Evolutionary conservation across 495 filamentous ascomycete species (phyloP).

Genomic region (Podospora pseudoanserina): DNA sequence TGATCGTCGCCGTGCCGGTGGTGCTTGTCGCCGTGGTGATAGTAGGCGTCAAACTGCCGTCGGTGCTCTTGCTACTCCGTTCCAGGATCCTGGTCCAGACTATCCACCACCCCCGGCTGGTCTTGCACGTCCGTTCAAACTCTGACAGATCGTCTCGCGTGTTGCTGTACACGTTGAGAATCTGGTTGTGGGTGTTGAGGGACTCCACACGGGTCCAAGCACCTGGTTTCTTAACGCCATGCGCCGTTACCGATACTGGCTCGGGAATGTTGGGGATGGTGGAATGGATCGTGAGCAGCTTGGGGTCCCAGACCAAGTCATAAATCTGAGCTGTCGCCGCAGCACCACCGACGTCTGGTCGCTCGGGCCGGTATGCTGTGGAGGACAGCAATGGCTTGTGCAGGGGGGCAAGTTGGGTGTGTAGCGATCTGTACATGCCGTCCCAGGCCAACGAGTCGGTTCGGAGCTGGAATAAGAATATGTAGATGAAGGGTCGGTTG

Average conservation of each 20-base stretch:
- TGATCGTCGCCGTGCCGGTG: not conserved
- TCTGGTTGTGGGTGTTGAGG: constrained; percentile 83
- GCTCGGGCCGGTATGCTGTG: constrained; percentile 52
- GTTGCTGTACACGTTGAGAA: constrained; percentile 68
- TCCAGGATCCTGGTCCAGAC: constrained; percentile 78
- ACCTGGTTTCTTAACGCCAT: constrained; percentile 16
- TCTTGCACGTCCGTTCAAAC: constrained; percentile 86
- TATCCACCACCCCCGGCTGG: constrained; percentile 90
- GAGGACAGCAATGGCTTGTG: constrained; percentile 65
- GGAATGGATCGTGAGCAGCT: constrained; percentile 69
- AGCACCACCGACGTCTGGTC: constrained; percentile 32
- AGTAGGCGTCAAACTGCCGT: not conserved
- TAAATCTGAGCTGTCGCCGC: constrained; percentile 56
- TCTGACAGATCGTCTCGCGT: constrained; percentile 59
- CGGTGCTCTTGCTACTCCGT: constrained; percentile 12
- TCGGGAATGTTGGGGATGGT: constrained; percentile 89
- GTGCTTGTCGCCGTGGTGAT: not conserved
- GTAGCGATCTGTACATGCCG: constrained; percentile 74
- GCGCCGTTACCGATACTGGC: constrained; percentile 19
- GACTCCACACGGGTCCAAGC: constrained; percentile 80
- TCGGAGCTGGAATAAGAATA: constrained; percentile 74
- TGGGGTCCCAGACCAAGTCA: constrained; percentile 83
- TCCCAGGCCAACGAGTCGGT: constrained; percentile 64
- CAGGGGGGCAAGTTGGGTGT: constrained; percentile 76
- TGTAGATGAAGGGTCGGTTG: constrained; percentile 85